phyloP scores from a whole-genome alignment of 306 rosid species.

The Crotalaria pallida region DNA sequence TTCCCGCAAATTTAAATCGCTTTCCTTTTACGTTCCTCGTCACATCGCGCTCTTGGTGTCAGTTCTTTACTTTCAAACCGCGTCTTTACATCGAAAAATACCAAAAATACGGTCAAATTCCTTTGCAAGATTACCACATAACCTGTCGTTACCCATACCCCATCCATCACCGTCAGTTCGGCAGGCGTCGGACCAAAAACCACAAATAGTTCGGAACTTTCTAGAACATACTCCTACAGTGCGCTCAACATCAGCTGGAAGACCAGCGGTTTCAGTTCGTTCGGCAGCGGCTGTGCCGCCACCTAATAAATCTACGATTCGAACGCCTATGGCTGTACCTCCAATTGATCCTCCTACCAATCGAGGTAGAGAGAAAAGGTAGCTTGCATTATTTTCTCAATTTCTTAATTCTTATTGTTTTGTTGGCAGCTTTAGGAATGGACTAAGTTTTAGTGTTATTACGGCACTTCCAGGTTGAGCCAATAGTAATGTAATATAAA shows the following conservation, averaged over 20 bases:
- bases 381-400: not conserved
- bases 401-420: not conserved
- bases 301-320: conserved; percentile 47
- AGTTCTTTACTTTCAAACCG: too few relatives aligned
- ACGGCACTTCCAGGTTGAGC: conserved; percentile 12
- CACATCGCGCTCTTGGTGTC: too few relatives aligned
- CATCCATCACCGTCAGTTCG: too few relatives aligned
- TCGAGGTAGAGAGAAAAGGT: conserved; percentile 71
- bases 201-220: conserved; percentile 98
- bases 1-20: too few relatives aligned
- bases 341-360: conserved; percentile 85
- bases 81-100: too few relatives aligned
- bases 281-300: conserved; percentile 39
- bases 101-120: too few relatives aligned
- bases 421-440: not conserved
- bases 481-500: not conserved
- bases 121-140: too few relatives aligned
- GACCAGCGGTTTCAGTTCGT: conserved; percentile 72
- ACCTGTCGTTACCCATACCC: too few relatives aligned
- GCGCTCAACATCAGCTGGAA: conserved; percentile 89
- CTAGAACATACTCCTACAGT: conserved; percentile 69
- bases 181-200: too few relatives aligned
- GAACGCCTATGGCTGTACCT: conserved; percentile 69
- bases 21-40: too few relatives aligned
- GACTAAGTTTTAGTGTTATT: not conserved